A percentile compares a stretch with the other conserved stretches of the same genome.
Conservation (phyloP, 2,329 filamentous ascomycete genomes). For the Venturiaceae sp. region DNA sequence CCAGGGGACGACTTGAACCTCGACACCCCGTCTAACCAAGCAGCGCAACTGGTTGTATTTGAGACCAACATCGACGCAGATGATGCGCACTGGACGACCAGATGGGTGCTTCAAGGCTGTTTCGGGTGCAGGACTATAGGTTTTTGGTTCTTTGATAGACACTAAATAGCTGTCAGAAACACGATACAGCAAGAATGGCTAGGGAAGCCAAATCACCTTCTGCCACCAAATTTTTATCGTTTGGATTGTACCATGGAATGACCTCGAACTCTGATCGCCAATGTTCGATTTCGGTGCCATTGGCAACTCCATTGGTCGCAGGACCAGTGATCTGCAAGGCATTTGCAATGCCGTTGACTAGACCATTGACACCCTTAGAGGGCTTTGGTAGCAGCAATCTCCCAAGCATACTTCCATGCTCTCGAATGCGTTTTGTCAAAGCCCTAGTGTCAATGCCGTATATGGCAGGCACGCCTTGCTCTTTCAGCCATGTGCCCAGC, state of each 20-base stretch:
- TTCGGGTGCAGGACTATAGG: conserved; percentile 67
- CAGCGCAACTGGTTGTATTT: conserved; percentile 98
- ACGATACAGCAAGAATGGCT: not conserved
- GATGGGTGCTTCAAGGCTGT: conserved; percentile 76
- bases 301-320: conserved; percentile 21
- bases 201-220: conserved; percentile 58
- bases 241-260: conserved; percentile 85
- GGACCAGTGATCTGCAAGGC: conserved; percentile 23
- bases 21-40: conserved; percentile 80
- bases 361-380: conserved; percentile 10
- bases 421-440: conserved; percentile 86
- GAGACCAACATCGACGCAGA: conserved; percentile 93
- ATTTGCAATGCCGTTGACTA: conserved; percentile 24
- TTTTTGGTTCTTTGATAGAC: conserved; percentile 75
- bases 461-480: conserved; percentile 87
- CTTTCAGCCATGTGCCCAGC: conserved; percentile 89
- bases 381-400: conserved; percentile 63
- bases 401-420: conserved; percentile 94
- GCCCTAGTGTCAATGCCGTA: conserved; percentile 91
- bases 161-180: conserved; percentile 46
- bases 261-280: conserved; percentile 60
- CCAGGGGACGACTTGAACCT: conserved; percentile 93
- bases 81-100: conserved; percentile 74
- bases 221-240: conserved; percentile 82
- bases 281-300: conserved; percentile 25